Conservation (phyloP, 2,329 filamentous ascomycete genomes). For the Tolypocladium cylindrosporum region DNA sequence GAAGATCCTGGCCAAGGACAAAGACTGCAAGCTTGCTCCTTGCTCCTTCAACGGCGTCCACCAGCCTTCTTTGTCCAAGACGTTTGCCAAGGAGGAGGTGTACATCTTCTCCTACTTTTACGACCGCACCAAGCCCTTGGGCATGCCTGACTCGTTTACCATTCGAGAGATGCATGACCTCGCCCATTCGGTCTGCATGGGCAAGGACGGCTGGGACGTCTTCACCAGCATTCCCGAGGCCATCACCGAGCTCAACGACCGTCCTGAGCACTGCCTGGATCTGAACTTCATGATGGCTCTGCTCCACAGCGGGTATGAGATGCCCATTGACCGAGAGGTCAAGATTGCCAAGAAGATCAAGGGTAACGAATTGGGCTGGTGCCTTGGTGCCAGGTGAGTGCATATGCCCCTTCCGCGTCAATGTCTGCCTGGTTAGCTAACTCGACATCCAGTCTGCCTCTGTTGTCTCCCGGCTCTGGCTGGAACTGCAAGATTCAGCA, state of each 20-base stretch:
- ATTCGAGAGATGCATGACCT: conserved; percentile 82
- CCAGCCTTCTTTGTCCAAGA: conserved; percentile 85
- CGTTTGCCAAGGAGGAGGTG: conserved; percentile 81
- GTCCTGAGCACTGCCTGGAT: conserved; percentile 89
- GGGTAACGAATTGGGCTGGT: conserved; percentile 94
- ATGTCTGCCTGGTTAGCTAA: conserved; percentile 7
- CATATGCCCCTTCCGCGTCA: neutral
- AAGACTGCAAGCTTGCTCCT: conserved; percentile 70
- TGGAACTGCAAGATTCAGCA: conserved; percentile 85
- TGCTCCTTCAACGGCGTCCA: conserved; percentile 98
- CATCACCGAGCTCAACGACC: conserved; percentile 65
- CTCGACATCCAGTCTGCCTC: conserved; percentile 54
- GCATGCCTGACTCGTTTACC: conserved; percentile 98
- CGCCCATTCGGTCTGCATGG: conserved; percentile 73
- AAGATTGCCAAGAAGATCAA: conserved; percentile 99
- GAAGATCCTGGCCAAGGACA: conserved; percentile 82
- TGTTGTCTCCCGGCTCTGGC: conserved; percentile 71
- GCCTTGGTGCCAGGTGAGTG: conserved; percentile 82
- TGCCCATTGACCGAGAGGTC: conserved; percentile 92
- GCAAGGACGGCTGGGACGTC: conserved; percentile 66
- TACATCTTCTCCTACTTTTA: conserved; percentile 98
- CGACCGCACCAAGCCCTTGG: conserved; percentile 85
- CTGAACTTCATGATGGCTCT: conserved; percentile 93
- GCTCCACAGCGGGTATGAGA: conserved; percentile 92
- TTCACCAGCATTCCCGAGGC: conserved; percentile 71